These are phyloP conservation scores for Juglanconis juglandina DNA, from an alignment of 2,329 filamentous ascomycete genomes.

Conservation along the genomic window DNA sequence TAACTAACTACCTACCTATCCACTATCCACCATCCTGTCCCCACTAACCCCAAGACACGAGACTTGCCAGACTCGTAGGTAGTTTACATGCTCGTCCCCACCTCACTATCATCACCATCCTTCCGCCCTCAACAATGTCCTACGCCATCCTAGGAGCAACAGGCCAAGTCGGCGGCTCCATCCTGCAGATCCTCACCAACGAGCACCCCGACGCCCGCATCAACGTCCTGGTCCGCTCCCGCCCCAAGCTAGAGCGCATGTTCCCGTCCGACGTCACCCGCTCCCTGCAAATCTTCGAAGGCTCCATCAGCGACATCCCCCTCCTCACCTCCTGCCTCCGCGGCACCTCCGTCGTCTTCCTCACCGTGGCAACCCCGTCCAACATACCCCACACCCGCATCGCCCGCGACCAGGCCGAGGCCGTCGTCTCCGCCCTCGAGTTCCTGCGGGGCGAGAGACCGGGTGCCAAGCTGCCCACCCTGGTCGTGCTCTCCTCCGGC, in stretches of 20 bases:
- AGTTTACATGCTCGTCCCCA: not conserved
- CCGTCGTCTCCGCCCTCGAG: slow-evolving; percentile 4
- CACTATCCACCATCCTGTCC: too few species aligned
- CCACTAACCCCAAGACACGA: too few species aligned
- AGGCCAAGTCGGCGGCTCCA: slow-evolving; percentile 2
- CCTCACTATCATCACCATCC: not conserved
- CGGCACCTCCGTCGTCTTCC: slow-evolving; percentile 5
- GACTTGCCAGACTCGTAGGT: too few species aligned
- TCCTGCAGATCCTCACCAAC: not conserved
- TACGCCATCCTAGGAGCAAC: slow-evolving; percentile 7
- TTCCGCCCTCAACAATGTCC: slow-evolving; percentile 13
- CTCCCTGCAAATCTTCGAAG: not conserved
- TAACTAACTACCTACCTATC: too few species aligned
- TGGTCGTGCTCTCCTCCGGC: slow-evolving; percentile 8
- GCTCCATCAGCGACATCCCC: not conserved
- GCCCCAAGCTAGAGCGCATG: slow-evolving; percentile 1
- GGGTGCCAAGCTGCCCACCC: not conserved
- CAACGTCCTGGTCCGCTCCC: slow-evolving; percentile 5
- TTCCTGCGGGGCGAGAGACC: not conserved
- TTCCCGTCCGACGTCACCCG: not conserved
- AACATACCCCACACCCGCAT: slow-evolving; percentile 2
- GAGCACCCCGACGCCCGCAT: not conserved
- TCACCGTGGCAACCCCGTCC: slow-evolving; percentile 1
- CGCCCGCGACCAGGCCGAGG: slow-evolving; percentile 10
- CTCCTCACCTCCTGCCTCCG: slow-evolving; percentile 8